These are phyloP conservation scores for Termitomyces sp. DNA, from an alignment of 768 basidiomycete species.

Conservation along the genomic window DNA sequence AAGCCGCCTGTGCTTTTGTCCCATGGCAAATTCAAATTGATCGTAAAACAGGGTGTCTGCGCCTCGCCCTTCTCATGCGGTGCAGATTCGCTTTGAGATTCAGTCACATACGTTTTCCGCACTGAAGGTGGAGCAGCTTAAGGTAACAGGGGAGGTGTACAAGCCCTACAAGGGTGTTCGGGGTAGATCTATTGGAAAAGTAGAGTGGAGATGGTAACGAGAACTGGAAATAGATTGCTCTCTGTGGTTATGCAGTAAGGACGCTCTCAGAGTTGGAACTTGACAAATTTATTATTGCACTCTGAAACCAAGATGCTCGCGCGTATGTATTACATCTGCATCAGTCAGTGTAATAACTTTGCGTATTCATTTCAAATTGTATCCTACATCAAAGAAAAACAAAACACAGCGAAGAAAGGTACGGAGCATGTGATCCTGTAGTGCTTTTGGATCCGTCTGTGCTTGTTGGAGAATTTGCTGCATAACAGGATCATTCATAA, in stretches of 20 bases:
- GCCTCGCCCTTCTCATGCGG: slow-evolving; percentile 69
- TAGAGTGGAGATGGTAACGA: slow-evolving; percentile 63
- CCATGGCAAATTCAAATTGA: not conserved
- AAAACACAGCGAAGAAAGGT: not conserved
- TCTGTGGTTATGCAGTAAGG: not conserved
- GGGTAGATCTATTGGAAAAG: slow-evolving; percentile 57
- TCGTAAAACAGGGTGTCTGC: slow-evolving; percentile 25
- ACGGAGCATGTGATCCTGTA: slow-evolving; percentile 82
- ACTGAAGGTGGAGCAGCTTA: slow-evolving; percentile 83
- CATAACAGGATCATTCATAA: slow-evolving; percentile 92
- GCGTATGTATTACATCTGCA: not conserved
- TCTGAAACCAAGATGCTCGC: not conserved
- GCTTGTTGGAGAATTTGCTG: slow-evolving; percentile 94
- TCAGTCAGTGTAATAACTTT: not conserved
- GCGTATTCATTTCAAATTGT: slow-evolving; percentile 3
- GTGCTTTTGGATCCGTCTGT: slow-evolving; percentile 80
- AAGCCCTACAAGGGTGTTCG: slow-evolving; percentile 93
- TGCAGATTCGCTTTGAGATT: slow-evolving; percentile 71
- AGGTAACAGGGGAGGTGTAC: slow-evolving; percentile 72
- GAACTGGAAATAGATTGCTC: not conserved
- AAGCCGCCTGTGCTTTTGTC: not conserved
- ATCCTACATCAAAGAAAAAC: slow-evolving; percentile 8
- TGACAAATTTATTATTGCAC: too few relatives aligned
- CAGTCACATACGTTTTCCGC: slow-evolving; percentile 73
- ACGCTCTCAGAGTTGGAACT: too few relatives aligned